Percentiles rank a stretch among this genome's conserved stretches.
phyloP scores from a whole-genome alignment of 768 basidiomycete species.

The Boletus vinaceobasis region DNA sequence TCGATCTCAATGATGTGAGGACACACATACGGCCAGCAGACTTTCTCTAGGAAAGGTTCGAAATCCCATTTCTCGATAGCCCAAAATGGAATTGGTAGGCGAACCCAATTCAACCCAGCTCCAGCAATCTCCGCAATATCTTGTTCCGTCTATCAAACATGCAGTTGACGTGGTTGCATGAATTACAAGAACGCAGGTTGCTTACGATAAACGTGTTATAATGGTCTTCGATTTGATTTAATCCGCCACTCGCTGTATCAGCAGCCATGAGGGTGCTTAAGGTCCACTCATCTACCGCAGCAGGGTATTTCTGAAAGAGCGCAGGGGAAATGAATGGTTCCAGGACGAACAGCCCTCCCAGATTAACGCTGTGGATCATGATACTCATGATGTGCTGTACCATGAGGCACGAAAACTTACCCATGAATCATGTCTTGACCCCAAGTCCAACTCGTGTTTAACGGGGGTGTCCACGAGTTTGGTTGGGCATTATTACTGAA shows the following conservation, averaged over 20 bases:
- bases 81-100: slow-evolving; percentile 84
- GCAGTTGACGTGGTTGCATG: neutral
- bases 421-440: slow-evolving; percentile 59
- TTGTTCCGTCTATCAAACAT: slow-evolving; percentile 64
- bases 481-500: slow-evolving; percentile 72
- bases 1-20: neutral
- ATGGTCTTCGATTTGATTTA: slow-evolving; percentile 69
- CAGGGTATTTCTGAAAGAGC: slow-evolving; percentile 58
- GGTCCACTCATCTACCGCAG: slow-evolving; percentile 63
- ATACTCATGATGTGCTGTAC: slow-evolving; percentile 7
- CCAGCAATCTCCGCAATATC: slow-evolving; percentile 88
- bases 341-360: slow-evolving; percentile 72
- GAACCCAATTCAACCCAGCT: slow-evolving; percentile 82
- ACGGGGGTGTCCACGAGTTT: slow-evolving; percentile 77
- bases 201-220: slow-evolving; percentile 81
- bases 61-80: slow-evolving; percentile 70
- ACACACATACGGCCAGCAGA: slow-evolving; percentile 64
- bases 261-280: slow-evolving; percentile 62
- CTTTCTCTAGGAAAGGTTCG: slow-evolving; percentile 73
- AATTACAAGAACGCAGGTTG: slow-evolving; percentile 8
- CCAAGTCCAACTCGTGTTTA: slow-evolving; percentile 75
- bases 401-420: slow-evolving; percentile 33
- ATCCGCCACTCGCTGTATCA: slow-evolving; percentile 58
- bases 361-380: slow-evolving; percentile 48
- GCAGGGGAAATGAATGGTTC: slow-evolving; percentile 77